Evolutionary conservation across 108 stramenopile species (phyloP).

Genomic region (Craspedostauros australis): DNA sequence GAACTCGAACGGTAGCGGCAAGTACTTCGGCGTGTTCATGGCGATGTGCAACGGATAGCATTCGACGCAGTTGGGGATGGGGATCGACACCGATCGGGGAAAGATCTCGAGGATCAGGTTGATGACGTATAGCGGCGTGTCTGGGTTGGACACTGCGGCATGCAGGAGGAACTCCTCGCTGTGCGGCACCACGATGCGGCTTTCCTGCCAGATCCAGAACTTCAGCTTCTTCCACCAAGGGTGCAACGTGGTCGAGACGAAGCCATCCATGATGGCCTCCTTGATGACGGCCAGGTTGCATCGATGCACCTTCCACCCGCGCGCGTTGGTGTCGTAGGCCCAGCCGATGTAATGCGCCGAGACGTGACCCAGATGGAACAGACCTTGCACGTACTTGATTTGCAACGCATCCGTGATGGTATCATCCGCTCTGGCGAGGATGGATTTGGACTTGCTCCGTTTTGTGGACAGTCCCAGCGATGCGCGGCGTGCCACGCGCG

Average conservation of each 20-base stretch:
- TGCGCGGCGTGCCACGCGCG: too few relatives aligned
- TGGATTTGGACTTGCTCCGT: too few relatives aligned
- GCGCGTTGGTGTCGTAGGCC: constrained; percentile 23
- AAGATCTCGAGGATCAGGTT: constrained; percentile 28
- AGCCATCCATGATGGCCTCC: constrained; percentile 31
- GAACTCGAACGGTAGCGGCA: constrained; percentile 22
- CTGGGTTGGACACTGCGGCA: constrained; percentile 24
- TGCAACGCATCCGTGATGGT: too few relatives aligned
- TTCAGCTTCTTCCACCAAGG: constrained; percentile 31
- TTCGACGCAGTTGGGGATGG: constrained; percentile 18
- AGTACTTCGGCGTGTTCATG: constrained; percentile 17
- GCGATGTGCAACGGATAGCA: constrained; percentile 35
- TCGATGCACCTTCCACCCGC: constrained; percentile 26
- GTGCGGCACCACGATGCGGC: constrained; percentile 26
- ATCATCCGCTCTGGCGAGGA: too few relatives aligned
- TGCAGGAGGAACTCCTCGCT: constrained; percentile 25
- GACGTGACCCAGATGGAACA: constrained; percentile 21
- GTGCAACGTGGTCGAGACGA: constrained; percentile 22
- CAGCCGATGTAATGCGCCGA: constrained; percentile 25
- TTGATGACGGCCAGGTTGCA: constrained; percentile 21
- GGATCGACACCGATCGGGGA: constrained; percentile 25
- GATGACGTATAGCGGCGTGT: constrained; percentile 25
- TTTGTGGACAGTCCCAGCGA: too few relatives aligned
- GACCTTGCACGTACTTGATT: constrained; percentile 15
- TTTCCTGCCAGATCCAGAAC: constrained; percentile 28